phyloP scores from a whole-genome alignment of 208 protist genomes.

The Leishmania aethiopica region DNA sequence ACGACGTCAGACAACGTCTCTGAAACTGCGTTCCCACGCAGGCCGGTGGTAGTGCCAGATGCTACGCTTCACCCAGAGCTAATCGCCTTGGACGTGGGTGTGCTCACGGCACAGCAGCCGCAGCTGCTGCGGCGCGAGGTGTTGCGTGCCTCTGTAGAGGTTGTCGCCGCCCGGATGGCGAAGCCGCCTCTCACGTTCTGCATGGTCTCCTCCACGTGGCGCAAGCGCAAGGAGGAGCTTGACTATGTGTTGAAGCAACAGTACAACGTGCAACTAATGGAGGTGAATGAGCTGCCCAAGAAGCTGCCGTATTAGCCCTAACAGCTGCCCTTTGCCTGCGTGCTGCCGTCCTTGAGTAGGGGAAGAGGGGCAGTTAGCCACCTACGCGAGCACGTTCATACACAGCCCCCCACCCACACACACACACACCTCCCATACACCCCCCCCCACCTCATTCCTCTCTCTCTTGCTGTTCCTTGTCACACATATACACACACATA shows the following conservation, averaged over 20 bases:
- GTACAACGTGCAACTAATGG: slow-evolving; percentile 47
- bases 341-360: background rate
- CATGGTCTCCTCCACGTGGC: slow-evolving; percentile 44
- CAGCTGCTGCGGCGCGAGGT: slow-evolving; percentile 18
- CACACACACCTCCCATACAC: too few relatives aligned
- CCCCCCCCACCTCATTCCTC: background rate
- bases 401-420: background rate
- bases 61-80: too few relatives aligned
- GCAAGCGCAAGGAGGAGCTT: slow-evolving; percentile 41
- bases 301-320: slow-evolving; percentile 1
- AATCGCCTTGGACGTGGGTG: background rate
- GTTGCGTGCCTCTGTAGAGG: slow-evolving; percentile 16
- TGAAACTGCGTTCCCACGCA: background rate
- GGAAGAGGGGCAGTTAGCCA: background rate
- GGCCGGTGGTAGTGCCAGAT: background rate
- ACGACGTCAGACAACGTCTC: background rate
- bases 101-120: background rate
- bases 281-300: slow-evolving; percentile 29
- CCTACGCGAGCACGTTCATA: background rate
- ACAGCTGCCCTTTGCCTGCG: background rate
- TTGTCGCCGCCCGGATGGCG: slow-evolving; percentile 21
- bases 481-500: too few relatives aligned
- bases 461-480: background rate
- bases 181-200: slow-evolving; percentile 24
- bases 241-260: slow-evolving; percentile 42